Conservation (phyloP, 1,139 yeast species). For the Debaryomycetaceae sp. region DNA sequence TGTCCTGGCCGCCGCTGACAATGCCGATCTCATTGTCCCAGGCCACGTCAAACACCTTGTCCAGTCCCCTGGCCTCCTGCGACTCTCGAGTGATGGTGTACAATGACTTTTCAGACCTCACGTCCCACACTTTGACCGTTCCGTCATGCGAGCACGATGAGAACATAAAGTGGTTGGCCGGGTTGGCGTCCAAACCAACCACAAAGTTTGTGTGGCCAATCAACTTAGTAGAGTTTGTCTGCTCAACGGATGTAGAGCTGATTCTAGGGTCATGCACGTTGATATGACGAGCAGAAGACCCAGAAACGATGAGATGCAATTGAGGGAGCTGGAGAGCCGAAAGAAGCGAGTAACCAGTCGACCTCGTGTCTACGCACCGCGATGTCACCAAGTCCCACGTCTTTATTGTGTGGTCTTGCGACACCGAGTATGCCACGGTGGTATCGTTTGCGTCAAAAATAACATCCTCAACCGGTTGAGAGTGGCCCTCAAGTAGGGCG, state of each 20-base stretch:
- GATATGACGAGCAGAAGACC: slow-evolving; percentile 95
- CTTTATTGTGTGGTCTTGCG: slow-evolving; percentile 91
- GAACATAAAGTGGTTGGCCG: slow-evolving; percentile 74
- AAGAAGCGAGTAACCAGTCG: slow-evolving; percentile 82
- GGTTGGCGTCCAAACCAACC: slow-evolving; percentile 68
- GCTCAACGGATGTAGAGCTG: slow-evolving; percentile 30
- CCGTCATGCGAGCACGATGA: slow-evolving; percentile 95
- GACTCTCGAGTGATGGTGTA: slow-evolving; percentile 78
- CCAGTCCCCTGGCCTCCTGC: slow-evolving; percentile 31
- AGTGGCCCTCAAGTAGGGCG: slow-evolving; percentile 72
- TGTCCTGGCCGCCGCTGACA: slow-evolving; percentile 91
- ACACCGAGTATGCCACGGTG: slow-evolving; percentile 86
- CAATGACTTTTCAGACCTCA: slow-evolving; percentile 80
- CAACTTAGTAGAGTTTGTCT: slow-evolving; percentile 53
- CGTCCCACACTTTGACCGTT: slow-evolving; percentile 92
- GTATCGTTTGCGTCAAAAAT: slow-evolving; percentile 67
- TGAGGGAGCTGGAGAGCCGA: slow-evolving; percentile 67
- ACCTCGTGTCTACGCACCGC: slow-evolving; percentile 78
- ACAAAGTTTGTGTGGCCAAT: slow-evolving; percentile 92
- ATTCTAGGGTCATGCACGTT: slow-evolving; percentile 87
- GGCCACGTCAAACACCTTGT: slow-evolving; percentile 79
- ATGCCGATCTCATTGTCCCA: slow-evolving; percentile 83
- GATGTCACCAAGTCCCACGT: slow-evolving; percentile 94
- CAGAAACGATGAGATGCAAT: slow-evolving; percentile 74
- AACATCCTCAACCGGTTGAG: slow-evolving; percentile 83